Evolutionary conservation across 768 basidiomycete genomes (phyloP).

Genomic region (Russula olivacea): DNA sequence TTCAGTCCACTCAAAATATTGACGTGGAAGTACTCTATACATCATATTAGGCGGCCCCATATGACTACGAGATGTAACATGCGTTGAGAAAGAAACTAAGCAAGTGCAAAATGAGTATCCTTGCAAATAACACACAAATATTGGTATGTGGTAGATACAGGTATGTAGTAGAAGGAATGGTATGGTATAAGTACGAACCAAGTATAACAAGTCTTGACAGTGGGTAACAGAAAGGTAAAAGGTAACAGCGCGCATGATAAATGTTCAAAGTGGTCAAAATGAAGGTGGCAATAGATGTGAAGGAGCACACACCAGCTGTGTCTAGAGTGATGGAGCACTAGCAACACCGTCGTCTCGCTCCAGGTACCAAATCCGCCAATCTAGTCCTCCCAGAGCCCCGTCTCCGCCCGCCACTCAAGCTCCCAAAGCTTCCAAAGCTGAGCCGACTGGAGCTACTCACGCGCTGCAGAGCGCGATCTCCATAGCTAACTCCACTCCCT

Average conservation of each 20-base stretch:
- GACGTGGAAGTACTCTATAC: slow-evolving; percentile 1
- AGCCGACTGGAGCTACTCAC: slow-evolving; percentile 88
- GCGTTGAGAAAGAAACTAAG: slow-evolving; percentile 13
- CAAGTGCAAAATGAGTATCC: slow-evolving; percentile 23
- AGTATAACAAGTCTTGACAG: neutral
- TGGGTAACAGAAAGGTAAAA: neutral
- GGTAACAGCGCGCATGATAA: slow-evolving; percentile 1
- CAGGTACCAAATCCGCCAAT: slow-evolving; percentile 57
- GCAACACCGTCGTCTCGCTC: slow-evolving; percentile 54
- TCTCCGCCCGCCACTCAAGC: slow-evolving; percentile 61
- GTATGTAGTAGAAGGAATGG: slow-evolving; percentile 35
- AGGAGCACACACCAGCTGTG: slow-evolving; percentile 5
- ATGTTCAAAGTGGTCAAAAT: slow-evolving; percentile 4
- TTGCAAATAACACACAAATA: slow-evolving; percentile 20
- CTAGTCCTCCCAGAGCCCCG: slow-evolving; percentile 54
- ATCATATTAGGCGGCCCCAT: slow-evolving; percentile 14
- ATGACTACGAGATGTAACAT: neutral
- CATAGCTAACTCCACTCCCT: slow-evolving; percentile 94
- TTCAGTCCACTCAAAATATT: neutral
- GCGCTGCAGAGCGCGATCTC: slow-evolving; percentile 85
- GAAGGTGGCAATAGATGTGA: neutral
- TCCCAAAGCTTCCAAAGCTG: slow-evolving; percentile 84
- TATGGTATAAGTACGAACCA: slow-evolving; percentile 34
- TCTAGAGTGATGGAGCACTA: slow-evolving; percentile 31
- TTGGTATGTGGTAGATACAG: slow-evolving; percentile 30